A percentile compares a stretch with the other conserved stretches of the same genome.
phyloP scores from a whole-genome alignment of 257 asterid species.

The Fraxinus cuspidata region DNA sequence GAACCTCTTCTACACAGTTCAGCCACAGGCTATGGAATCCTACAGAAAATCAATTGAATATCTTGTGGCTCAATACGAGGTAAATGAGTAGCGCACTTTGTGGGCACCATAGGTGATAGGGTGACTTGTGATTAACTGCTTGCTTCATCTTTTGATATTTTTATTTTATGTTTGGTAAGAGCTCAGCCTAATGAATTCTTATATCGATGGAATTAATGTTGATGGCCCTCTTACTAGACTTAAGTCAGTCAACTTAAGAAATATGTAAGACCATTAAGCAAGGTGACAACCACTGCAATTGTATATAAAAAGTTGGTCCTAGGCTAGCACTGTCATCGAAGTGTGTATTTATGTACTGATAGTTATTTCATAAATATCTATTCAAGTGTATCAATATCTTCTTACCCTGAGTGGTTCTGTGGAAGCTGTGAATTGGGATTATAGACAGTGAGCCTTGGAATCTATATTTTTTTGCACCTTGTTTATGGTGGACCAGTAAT shows the following conservation, averaged over 20 bases:
- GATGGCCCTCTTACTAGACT: constrained; percentile 18
- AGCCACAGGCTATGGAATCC: constrained; percentile 62
- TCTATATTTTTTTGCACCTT: neutral
- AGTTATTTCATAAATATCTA: neutral
- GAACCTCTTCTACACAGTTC: constrained; percentile 68
- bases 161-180: neutral
- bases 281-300: constrained; percentile 7
- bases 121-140: no score
- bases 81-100: constrained; percentile 34
- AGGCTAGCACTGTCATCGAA: constrained; percentile 4
- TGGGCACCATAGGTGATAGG: constrained; percentile 6
- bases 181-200: constrained; percentile 5
- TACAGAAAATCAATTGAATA: constrained; percentile 70
- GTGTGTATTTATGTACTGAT: neutral
- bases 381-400: neutral
- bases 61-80: constrained; percentile 63
- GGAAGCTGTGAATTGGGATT: neutral
- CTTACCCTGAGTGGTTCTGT: neutral
- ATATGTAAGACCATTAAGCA: neutral
- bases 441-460: neutral
- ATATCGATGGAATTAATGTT: constrained; percentile 3
- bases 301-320: constrained; percentile 2
- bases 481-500: neutral
- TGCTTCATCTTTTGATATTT: constrained; percentile 4
- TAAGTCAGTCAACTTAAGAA: constrained; percentile 18